Conservation (phyloP, 1,139 yeast species). For the Suhomyces wounanorum region DNA sequence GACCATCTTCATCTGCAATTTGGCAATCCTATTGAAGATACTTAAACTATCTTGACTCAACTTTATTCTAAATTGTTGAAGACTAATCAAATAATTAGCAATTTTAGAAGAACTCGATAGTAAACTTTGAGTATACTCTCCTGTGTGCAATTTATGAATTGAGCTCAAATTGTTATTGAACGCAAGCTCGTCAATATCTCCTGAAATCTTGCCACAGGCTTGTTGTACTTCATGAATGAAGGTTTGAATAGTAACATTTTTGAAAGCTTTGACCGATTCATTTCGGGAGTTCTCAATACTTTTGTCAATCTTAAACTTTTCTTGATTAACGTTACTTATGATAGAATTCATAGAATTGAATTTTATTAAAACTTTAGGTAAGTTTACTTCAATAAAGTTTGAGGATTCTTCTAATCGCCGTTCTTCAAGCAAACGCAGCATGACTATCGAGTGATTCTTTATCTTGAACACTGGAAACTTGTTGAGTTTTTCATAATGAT, state of each 20-base stretch:
- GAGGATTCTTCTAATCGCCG: constrained; percentile 29
- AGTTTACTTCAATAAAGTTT: constrained; percentile 22
- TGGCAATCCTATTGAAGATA: constrained; percentile 38
- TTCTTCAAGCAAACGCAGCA: constrained; percentile 30
- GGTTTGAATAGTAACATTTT: constrained; percentile 16
- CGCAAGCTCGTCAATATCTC: constrained; percentile 22
- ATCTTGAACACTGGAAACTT: constrained; percentile 34
- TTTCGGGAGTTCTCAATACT: constrained; percentile 37
- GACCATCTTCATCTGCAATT: constrained; percentile 44
- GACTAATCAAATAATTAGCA: constrained; percentile 18
- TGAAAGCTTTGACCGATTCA: constrained; percentile 37
- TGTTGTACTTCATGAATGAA: constrained; percentile 10
- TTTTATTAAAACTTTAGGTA: constrained; percentile 36
- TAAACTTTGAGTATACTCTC: constrained; percentile 17
- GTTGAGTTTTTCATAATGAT: constrained; percentile 41
- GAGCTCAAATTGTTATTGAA: constrained; percentile 15
- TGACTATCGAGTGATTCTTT: constrained; percentile 20
- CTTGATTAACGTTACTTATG: constrained; percentile 29
- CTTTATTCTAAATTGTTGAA: constrained; percentile 30
- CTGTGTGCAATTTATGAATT: constrained; percentile 22
- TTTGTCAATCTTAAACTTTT: constrained; percentile 33
- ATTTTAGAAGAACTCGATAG: constrained; percentile 17
- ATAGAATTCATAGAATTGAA: constrained; percentile 44
- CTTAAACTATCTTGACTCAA: constrained; percentile 26
- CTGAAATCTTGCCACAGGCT: constrained; percentile 11